Base-by-base conservation (phyloP, 2,329 filamentous ascomycete species). In the Neocucurbitaria cava region DNA sequence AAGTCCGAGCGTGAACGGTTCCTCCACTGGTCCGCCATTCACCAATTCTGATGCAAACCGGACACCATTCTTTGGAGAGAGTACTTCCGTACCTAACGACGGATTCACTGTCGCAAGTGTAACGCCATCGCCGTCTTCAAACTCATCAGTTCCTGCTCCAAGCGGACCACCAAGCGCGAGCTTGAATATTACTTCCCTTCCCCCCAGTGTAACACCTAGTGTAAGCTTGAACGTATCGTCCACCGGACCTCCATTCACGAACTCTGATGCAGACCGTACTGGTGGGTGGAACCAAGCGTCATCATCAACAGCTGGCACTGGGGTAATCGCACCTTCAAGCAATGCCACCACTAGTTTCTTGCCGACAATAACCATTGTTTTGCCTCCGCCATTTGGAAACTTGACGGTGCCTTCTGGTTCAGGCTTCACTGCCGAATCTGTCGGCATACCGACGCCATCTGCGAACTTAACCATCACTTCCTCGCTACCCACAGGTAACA, bases 401-500 rank as follows among this genome's bases (percentile, higher is more conserved):
- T 52, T 35, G 9, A 46, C 42, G 3, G 26, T 43, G n/a, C 36
- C 50, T 31, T 7, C 30, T 17, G 43, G 35, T 1, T 21, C 42
- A 7, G 43, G 41, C 28, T 47, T 39, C 21, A 43, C 18, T n/a
- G 30, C 26, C 15, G 38, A n/a, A 8, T 35, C 46, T 2, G 28
- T 48, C 31, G 35, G n/a, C 20, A 30, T 31, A 5, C 26, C 46
- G 8, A 31, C 30, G 8, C 15, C 52, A 5, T 49, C 56, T 2
- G 56, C 53, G 11, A 62, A 58, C 24, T 53, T 54, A 1, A 57
- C 55, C 2, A 50, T 44, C 9, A 48, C 50, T 21, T 58, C 54
- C 17, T 46, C 54, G 5, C 48, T 56, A 43, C 45, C 48, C 6
- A 62, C 58, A 17, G 58, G 59, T 2, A 63, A 58, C 40, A 59